phyloP scores from a whole-genome alignment of 306 rosid genomes.

The Styphnolobium japonicum region DNA sequence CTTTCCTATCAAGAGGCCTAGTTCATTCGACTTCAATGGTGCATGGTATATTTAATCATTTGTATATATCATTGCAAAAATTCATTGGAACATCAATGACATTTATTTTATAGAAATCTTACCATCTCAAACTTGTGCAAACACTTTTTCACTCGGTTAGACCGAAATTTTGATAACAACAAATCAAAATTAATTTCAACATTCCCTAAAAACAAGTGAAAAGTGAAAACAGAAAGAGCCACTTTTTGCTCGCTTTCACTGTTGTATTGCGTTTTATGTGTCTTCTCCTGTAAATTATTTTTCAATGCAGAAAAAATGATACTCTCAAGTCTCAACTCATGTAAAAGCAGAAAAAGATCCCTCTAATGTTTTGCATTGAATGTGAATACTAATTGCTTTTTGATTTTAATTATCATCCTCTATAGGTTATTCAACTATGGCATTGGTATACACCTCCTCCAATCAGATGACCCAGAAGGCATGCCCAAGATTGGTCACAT shows the following conservation, averaged over 20 bases:
- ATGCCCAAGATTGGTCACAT: constrained; percentile 46
- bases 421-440: constrained; percentile 71
- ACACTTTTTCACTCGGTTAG: neutral
- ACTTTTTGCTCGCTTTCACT: too few relatives aligned
- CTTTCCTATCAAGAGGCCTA: constrained; percentile 39
- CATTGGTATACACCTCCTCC: constrained; percentile 82
- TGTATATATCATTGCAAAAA: neutral
- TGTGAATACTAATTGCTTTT: neutral
- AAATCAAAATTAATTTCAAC: neutral
- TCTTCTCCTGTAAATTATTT: too few relatives aligned
- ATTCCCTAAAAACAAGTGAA: neutral
- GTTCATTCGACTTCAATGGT: constrained; percentile 33
- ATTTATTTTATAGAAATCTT: neutral
- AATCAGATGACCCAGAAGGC: constrained; percentile 53
- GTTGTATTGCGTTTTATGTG: too few relatives aligned
- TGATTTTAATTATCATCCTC: constrained; percentile 2
- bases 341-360: neutral
- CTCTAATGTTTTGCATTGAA: neutral
- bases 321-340: neutral
- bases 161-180: neutral
- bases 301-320: too few relatives aligned
- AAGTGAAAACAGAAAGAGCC: too few relatives aligned
- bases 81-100: neutral
- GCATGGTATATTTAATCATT: constrained; percentile 31
- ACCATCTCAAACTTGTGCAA: neutral